Evolutionary conservation across 2,329 filamentous ascomycete genomes (phyloP).

Genomic region (Verticillium nonalfalfae): DNA sequence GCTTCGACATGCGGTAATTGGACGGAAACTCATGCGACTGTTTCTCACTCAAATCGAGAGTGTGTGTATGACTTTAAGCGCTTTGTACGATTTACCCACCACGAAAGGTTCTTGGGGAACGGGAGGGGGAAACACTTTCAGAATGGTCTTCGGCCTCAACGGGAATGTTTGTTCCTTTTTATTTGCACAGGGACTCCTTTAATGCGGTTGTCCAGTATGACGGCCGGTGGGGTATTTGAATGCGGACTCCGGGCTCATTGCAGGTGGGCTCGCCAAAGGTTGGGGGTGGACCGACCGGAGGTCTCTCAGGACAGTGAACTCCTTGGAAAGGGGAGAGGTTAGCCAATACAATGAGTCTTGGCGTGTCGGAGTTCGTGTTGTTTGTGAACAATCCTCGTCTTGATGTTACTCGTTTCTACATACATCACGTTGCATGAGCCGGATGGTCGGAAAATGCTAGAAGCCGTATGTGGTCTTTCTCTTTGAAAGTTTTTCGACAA

Average conservation of each 20-base stretch:
- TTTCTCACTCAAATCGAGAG: constrained; percentile 10
- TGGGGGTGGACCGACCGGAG: not conserved
- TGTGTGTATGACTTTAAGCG: constrained; percentile 14
- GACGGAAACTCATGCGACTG: constrained; percentile 2
- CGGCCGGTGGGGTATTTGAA: not conserved
- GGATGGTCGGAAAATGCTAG: too few relatives aligned
- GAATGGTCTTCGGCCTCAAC: constrained; percentile 11
- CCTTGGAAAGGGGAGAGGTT: not conserved
- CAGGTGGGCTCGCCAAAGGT: not conserved
- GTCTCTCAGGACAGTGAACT: not conserved
- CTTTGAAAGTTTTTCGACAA: too few relatives aligned
- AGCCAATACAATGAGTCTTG: not conserved
- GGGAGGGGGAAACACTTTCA: constrained; percentile 13
- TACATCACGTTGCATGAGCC: too few relatives aligned
- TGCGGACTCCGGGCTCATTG: not conserved
- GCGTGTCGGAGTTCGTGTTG: not conserved
- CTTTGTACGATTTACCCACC: constrained; percentile 11
- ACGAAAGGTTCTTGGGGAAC: constrained; percentile 9
- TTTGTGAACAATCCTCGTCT: too few relatives aligned
- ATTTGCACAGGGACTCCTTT: constrained; percentile 1
- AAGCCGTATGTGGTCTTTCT: too few relatives aligned
- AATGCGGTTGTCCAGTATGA: not conserved
- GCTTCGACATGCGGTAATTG: not conserved
- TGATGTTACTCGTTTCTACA: too few relatives aligned
- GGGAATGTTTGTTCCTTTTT: constrained; percentile 11